These are phyloP conservation scores for Nymphaea thermarum DNA, from an alignment of 164 flowering plant species.

Conservation along the genomic window DNA sequence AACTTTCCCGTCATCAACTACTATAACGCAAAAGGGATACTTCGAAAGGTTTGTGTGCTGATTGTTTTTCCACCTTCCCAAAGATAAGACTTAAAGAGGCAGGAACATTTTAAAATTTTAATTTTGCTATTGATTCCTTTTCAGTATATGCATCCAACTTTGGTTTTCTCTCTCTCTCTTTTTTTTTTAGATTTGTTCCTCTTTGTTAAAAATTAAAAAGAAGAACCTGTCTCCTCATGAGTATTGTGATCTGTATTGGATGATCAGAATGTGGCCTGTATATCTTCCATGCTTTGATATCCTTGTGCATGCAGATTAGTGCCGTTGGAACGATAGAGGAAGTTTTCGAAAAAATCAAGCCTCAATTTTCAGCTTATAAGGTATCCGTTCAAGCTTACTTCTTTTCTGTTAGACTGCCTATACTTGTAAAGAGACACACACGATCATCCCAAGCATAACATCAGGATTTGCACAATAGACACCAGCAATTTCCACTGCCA, in stretches of 20 bases:
- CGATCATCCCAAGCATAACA: too few species aligned
- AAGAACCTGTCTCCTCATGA: too few species aligned
- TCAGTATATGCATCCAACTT: too few species aligned
- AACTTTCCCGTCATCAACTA: constrained; percentile 75
- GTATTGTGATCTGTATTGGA: too few species aligned
- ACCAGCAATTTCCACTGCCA: too few species aligned
- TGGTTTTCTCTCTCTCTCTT: too few species aligned
- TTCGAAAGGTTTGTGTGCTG: constrained; percentile 42
- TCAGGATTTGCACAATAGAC: too few species aligned
- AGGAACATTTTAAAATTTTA: background rate
- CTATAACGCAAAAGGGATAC: constrained; percentile 59
- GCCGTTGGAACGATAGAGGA: constrained; percentile 77
- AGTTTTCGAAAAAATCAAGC: constrained; percentile 55
- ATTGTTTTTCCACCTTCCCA: background rate
- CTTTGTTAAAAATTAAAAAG: too few species aligned
- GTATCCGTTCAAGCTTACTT: constrained; percentile 13
- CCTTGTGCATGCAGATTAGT: constrained; percentile 43
- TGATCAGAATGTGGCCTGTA: background rate
- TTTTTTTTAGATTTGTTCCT: background rate
- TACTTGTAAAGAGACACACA: too few species aligned
- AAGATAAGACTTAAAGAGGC: background rate
- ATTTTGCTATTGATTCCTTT: too few species aligned
- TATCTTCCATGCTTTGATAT: background rate
- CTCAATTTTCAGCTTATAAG: constrained; percentile 42
- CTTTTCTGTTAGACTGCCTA: background rate